Base-by-base conservation (phyloP, 768 basidiomycete genomes). In the Tephrocybe rancida region DNA sequence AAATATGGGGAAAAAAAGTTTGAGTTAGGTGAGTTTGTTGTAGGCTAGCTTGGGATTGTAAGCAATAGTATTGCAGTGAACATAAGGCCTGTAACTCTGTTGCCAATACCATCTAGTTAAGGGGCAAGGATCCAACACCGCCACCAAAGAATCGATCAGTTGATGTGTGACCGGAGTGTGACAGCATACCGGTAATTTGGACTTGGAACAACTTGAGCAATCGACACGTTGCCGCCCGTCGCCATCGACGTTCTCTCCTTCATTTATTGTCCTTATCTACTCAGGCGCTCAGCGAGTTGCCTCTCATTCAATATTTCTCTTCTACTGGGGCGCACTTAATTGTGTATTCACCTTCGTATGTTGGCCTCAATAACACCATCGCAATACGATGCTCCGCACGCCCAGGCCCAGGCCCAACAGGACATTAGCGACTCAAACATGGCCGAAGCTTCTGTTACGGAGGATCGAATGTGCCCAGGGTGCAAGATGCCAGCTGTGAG, bases 401-500 rank as follows among this genome's bases (percentile, higher is more conserved):
- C 73, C 47, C 71, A 72, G 56, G 57, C 68, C 48, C 66, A 73
- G 52, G 52, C 71, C 24, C 71, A 70, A 4, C 57, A 58, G 22
- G 46, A 61, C 22, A 51, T 48, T 25, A 59, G 39, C 42, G 52
- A 65, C 39, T 13, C 44, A 4, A 45, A 54, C 11, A 37, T 52
- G 21, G 50, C 63, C 24, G 73, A 73, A 22, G 50, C 62, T 25
- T 44, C 66, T 21, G 54, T 57, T 21, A 61, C 78, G 53, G 79
- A 83, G 65, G 81, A 90, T 65, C 83, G 83, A 58, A 61, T 83
- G 3, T 93, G 91, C 75, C 90, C 90, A 11, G 92, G 92, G 18
- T 94, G 91, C 74, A 89, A 87, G 67, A 76, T 75, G 52, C 87
- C 90, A 2, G 90, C 90, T 34, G 86, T 92, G 19, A 87, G 83